Evolutionary conservation across 2,329 filamentous ascomycete genomes (phyloP).

Genomic region (Neofusicoccum ribis): DNA sequence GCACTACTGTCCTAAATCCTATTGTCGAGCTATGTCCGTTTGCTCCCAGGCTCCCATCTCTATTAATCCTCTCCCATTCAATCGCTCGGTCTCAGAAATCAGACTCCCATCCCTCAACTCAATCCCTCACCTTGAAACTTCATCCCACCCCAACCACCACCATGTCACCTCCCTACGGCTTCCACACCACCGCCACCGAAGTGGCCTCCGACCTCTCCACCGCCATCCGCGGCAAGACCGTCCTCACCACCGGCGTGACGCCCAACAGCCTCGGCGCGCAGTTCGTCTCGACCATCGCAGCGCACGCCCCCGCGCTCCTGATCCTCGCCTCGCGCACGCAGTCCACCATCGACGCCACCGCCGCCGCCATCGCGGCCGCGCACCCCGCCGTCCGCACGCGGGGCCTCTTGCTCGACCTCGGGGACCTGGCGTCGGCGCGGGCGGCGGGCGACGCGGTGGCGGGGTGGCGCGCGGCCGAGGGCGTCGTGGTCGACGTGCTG

Average conservation of each 20-base stretch:
- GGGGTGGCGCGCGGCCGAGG: conserved; percentile 23
- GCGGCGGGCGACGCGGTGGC: conserved; percentile 32
- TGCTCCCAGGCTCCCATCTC: too few relatives aligned
- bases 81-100: too few relatives aligned
- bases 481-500: conserved; percentile 43
- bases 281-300: conserved; percentile 32
- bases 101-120: too few relatives aligned
- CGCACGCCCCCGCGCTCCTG: conserved; percentile 29
- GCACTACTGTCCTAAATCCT: background rate
- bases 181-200: conserved; percentile 25
- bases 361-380: conserved; percentile 34
- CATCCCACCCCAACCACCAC: background rate
- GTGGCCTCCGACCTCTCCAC: background rate
- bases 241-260: conserved; percentile 29
- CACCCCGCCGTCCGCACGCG: conserved; percentile 38
- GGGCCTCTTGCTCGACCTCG: conserved; percentile 36
- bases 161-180: background rate
- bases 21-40: background rate
- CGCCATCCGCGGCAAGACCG: conserved; percentile 6
- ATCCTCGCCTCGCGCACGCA: conserved; percentile 47
- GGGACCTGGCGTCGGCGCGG: conserved; percentile 33
- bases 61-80: too few relatives aligned
- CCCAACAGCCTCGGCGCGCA: conserved; percentile 32
- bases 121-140: too few relatives aligned
- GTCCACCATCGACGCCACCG: conserved; percentile 32